Evolutionary conservation across 2,329 filamentous ascomycete genomes (phyloP), one percentile per base, ranked within the genome.

Genomic region (Nannizziopsis arthrosporioides): DNA sequence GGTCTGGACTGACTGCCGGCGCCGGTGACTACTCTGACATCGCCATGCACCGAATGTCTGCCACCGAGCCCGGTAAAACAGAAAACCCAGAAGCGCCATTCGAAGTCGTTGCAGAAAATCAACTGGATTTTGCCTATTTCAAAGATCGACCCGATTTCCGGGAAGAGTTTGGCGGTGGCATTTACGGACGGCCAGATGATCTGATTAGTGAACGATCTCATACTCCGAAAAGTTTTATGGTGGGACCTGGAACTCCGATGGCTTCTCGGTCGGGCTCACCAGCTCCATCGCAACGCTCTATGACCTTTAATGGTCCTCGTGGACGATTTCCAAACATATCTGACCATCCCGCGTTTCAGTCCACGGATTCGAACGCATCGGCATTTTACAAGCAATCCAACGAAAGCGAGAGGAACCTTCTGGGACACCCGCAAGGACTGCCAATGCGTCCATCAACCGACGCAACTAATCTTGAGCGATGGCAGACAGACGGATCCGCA

Each of bases 121-220:
- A 87, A 42, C 81, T 94, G 65, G 88, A 94, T 63, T 94, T 93
- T 61, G 81, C 87, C 52, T 90, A 87, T 67, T 96, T 82, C 73
- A 95, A 94, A 67, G 83, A 94, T 64, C 76, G 87, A 1, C 77
- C 85, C 1, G 90, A 95, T 56, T 95, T 96, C 66, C 80, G 81
- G 1, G 82, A 88, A 9, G 85, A 92, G 47, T 84, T 88, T 55
- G 87, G 87, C n/a, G 88, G 84, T 4, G 84, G 84, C 17, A 67
- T 72, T 48, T 70, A 71, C 50, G 68, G 69, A 42, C 59, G 66
- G 5, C 63, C 68, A 7, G 67, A 69, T 9, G 70, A 72, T 52
- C 54, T 70, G 15, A 68, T 72, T 42, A 66, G 63, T 12, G 68
- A 71, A 47, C 63, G 69, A 14, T 69, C 67, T 9, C 63, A 66